These are phyloP conservation scores for Neostapfia colusana DNA, from an alignment of 176 grass and related monocot genomes.

Conservation along the genomic window DNA sequence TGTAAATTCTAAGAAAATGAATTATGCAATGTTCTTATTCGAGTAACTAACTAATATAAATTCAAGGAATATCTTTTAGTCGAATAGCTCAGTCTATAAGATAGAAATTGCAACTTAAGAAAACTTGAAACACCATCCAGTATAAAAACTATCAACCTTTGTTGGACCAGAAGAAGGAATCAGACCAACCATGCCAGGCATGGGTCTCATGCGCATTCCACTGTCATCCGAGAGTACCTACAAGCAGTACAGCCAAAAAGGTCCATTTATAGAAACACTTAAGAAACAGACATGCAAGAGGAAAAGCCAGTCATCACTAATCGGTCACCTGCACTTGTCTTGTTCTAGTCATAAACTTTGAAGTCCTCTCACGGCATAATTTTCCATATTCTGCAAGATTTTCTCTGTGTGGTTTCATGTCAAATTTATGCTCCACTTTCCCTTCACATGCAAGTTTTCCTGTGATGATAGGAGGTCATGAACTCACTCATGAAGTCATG, in stretches of 20 bases:
- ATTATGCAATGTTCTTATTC: background rate
- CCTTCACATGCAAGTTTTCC: constrained; percentile 72
- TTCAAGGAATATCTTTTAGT: background rate
- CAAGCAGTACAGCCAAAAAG: background rate
- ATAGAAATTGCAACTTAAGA: background rate
- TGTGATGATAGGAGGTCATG: constrained; percentile 4
- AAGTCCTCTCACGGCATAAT: constrained; percentile 76
- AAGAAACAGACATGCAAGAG: background rate
- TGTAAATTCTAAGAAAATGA: background rate
- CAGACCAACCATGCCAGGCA: constrained; percentile 49
- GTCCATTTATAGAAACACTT: background rate
- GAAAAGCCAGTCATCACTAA: background rate
- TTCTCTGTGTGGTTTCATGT: constrained; percentile 79
- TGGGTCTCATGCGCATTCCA: constrained; percentile 65
- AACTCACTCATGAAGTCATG: background rate
- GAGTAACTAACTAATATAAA: background rate
- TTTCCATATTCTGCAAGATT: constrained; percentile 78
- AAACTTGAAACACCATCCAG: background rate
- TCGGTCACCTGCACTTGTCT: constrained; percentile 65
- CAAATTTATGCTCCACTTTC: constrained; percentile 78
- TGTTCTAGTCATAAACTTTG: constrained; percentile 61
- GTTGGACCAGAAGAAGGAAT: constrained; percentile 24
- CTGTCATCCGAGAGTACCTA: constrained; percentile 68
- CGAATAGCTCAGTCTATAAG: background rate
- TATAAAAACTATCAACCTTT: background rate